Conservation (phyloP, 768 basidiomycete species). For the Leccinum fibrillosum region DNA sequence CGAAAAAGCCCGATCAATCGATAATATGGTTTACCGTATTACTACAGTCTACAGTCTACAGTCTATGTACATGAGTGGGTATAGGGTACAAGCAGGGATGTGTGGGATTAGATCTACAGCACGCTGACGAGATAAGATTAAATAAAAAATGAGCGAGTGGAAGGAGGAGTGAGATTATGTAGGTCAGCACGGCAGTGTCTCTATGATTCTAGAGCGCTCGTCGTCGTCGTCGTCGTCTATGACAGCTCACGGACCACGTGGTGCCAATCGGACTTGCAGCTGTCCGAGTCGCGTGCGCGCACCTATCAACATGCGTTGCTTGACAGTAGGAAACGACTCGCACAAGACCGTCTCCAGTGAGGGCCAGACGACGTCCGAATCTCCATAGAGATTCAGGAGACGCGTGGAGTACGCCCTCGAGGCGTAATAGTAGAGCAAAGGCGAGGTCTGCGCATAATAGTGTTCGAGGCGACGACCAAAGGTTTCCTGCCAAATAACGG, state of each 20-base stretch:
- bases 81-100: slow-evolving; percentile 8
- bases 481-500: slow-evolving; percentile 50
- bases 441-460: slow-evolving; percentile 78
- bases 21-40: slow-evolving; percentile 3
- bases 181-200: not conserved
- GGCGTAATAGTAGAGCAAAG: slow-evolving; percentile 71
- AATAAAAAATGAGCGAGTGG: slow-evolving; percentile 11
- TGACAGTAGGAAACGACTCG: slow-evolving; percentile 51
- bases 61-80: slow-evolving; percentile 12
- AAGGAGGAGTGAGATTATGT: not conserved
- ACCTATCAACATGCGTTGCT: slow-evolving; percentile 40
- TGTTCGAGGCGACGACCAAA: slow-evolving; percentile 71
- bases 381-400: slow-evolving; percentile 57
- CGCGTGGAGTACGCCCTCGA: slow-evolving; percentile 41
- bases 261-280: slow-evolving; percentile 14
- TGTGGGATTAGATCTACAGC: slow-evolving; percentile 19
- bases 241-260: slow-evolving; percentile 6
- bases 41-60: slow-evolving; percentile 6
- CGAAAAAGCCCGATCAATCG: not conserved
- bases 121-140: slow-evolving; percentile 14
- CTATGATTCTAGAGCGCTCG: not conserved
- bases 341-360: slow-evolving; percentile 60
- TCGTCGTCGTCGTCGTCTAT: slow-evolving; percentile 10
- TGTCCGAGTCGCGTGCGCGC: slow-evolving; percentile 17
- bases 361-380: slow-evolving; percentile 82